phyloP scores from a whole-genome alignment of 2,329 filamentous ascomycete species.

The Microdochium nivale region DNA sequence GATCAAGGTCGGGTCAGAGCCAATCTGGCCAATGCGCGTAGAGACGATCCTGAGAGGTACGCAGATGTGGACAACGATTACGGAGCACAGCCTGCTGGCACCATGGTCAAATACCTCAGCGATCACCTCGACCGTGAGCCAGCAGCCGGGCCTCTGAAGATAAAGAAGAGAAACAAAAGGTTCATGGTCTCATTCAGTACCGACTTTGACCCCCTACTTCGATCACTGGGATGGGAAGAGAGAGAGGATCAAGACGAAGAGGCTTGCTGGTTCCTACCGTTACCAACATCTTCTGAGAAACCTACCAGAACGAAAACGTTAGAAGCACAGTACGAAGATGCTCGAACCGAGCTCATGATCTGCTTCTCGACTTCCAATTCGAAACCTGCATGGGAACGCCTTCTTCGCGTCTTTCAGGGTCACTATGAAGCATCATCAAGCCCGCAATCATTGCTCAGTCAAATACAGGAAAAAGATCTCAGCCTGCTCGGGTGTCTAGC shows the following conservation, averaged over 20 bases:
- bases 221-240: conserved; percentile 39
- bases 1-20: conserved; percentile 34
- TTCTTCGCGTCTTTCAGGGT: conserved; percentile 13
- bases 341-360: conserved; percentile 12
- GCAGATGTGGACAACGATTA: conserved; percentile 30
- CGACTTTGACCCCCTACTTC: conserved; percentile 39
- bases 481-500: conserved; percentile 16
- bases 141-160: conserved; percentile 27
- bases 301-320: conserved; percentile 4
- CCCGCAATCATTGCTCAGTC: not conserved
- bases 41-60: conserved; percentile 39
- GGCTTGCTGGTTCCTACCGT: conserved; percentile 24
- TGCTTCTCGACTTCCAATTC: conserved; percentile 4
- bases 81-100: conserved; percentile 29
- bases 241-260: conserved; percentile 27
- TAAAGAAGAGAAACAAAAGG: conserved; percentile 48
- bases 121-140: conserved; percentile 34
- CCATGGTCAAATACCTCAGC: conserved; percentile 42
- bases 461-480: conserved; percentile 10
- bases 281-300: conserved; percentile 18
- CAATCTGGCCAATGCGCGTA: conserved; percentile 28
- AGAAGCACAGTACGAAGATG: conserved; percentile 15
- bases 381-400: conserved; percentile 12
- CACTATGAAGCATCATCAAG: conserved; percentile 2
- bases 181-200: conserved; percentile 45